Conservation (phyloP, 129 eudicot species). For the Flaveria ramosissima region DNA sequence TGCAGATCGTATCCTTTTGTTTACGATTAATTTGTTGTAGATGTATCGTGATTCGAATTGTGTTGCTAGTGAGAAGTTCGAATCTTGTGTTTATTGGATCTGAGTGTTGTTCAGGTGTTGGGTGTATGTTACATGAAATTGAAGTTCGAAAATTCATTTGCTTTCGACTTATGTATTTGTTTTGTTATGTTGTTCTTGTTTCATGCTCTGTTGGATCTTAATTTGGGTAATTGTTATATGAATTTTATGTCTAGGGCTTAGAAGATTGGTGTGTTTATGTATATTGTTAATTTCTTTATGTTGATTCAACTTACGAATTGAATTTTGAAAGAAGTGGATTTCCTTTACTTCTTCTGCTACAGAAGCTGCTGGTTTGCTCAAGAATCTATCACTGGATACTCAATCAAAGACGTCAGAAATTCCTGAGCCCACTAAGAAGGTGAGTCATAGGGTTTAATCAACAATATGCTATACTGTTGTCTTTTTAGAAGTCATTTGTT, state of each 20-base stretch:
- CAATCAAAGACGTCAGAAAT: conserved; percentile 58
- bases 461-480: no score
- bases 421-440: conserved; percentile 73
- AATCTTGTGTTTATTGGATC: conserved; percentile 27
- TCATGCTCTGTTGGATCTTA: conserved; percentile 16
- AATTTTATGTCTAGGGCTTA: neutral
- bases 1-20: conserved; percentile 72
- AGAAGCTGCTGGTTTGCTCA: conserved; percentile 86
- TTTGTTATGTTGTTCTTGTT: no score
- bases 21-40: conserved; percentile 4
- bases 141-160: conserved; percentile 11
- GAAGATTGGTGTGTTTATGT: neutral
- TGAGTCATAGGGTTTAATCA: neutral
- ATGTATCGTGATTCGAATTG: neutral
- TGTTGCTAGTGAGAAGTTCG: neutral
- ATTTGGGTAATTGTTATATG: neutral
- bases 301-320: neutral
- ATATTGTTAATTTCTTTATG: neutral
- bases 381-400: conserved; percentile 75
- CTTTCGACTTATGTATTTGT: neutral
- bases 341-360: conserved; percentile 35
- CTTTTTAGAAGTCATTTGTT: no score
- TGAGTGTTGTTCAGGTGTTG: conserved; percentile 1
- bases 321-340: neutral
- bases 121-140: neutral